Evolutionary conservation across 257 asterid genomes (phyloP).

Genomic region (Paraleonurus japonicus): DNA sequence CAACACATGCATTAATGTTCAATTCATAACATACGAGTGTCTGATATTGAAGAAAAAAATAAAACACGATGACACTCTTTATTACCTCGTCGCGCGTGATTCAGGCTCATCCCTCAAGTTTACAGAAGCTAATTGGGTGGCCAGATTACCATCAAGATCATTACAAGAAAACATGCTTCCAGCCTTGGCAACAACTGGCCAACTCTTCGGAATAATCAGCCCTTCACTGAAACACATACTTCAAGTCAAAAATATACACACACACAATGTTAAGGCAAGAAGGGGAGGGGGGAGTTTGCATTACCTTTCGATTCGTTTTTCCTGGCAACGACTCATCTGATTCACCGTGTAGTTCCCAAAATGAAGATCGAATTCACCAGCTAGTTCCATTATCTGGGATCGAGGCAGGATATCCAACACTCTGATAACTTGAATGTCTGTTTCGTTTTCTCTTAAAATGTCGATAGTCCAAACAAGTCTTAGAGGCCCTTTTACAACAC

Average conservation of each 20-base stretch:
- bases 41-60: background rate
- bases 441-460: constrained; percentile 30
- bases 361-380: constrained; percentile 10
- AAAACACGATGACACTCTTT: background rate
- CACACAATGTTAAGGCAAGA: background rate
- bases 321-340: constrained; percentile 31
- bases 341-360: constrained; percentile 31
- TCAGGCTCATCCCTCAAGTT: background rate
- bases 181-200: constrained; percentile 22
- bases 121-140: background rate
- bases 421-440: constrained; percentile 35
- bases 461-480: constrained; percentile 54
- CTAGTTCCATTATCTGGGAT: constrained; percentile 31
- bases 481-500: constrained; percentile 33
- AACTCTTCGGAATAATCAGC: constrained; percentile 32
- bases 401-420: constrained; percentile 44
- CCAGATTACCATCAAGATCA: background rate
- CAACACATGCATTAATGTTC: background rate
- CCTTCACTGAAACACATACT: constrained; percentile 16
- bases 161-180: background rate
- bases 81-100: background rate
- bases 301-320: constrained; percentile 34
- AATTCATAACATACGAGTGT: background rate
- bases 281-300: too few relatives aligned
- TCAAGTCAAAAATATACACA: background rate